phyloP scores from a whole-genome alignment of 1,284 basidiomycete genomes.

The Leccinum solheimii region DNA sequence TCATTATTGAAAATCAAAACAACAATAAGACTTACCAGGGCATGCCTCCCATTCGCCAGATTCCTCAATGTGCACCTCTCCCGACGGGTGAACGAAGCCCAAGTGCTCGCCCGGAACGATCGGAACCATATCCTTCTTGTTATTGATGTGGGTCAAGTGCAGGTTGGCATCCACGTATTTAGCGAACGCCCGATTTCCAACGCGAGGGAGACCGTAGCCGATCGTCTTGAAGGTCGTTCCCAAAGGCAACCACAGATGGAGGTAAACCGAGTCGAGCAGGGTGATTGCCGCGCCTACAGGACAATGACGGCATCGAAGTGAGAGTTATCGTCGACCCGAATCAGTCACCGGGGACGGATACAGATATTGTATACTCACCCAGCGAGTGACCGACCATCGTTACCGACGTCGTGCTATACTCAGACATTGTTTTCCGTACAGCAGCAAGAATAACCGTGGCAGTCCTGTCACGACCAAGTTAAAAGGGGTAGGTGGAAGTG shows the following conservation, averaged over 20 bases:
- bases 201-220: too few species aligned
- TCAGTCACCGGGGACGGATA: neutral
- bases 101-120: too few species aligned
- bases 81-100: too few species aligned
- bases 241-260: too few species aligned
- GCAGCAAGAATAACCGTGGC: slow-evolving; percentile 51
- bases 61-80: slow-evolving; percentile 24
- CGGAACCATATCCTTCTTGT: too few species aligned
- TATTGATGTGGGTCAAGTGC: too few species aligned
- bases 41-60: slow-evolving; percentile 49
- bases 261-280: too few species aligned
- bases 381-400: slow-evolving; percentile 60
- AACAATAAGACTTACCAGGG: slow-evolving; percentile 37
- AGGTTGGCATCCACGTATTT: too few species aligned
- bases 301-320: too few species aligned
- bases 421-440: slow-evolving; percentile 44
- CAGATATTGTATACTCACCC: slow-evolving; percentile 32
- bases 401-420: slow-evolving; percentile 43
- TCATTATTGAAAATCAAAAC: neutral
- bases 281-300: too few species aligned
- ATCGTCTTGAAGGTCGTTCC: too few species aligned
- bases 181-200: too few species aligned
- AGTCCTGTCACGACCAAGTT: slow-evolving; percentile 38
- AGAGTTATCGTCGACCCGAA: neutral
- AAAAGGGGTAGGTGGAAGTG: neutral